Evolutionary conservation across 2,329 filamentous ascomycete genomes (phyloP), one percentile per base, ranked within the genome.

Genomic region (Diaporthe citriasiana): DNA sequence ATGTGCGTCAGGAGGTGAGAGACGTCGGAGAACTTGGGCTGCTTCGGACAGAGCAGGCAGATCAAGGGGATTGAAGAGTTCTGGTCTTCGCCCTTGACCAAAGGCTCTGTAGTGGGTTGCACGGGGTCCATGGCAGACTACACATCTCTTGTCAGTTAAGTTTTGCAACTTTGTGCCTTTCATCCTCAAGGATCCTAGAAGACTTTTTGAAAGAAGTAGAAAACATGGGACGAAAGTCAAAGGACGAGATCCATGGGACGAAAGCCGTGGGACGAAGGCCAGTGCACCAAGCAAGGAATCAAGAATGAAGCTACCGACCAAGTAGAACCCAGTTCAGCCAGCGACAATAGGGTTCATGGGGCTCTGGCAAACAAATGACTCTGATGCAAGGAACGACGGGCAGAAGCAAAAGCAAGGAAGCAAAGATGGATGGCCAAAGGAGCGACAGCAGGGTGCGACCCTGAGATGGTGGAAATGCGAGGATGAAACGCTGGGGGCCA

Each of bases 1-100:
- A 98, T 91, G 81, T 98, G 96, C 17, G 96, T 98, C 80, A 98
- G 90, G 50, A 98, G 87, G 82, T 98, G 96, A 45, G 95, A 98
- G 57, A 95, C 88, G 83, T 98, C 96, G 72, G 95, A 97, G 84
- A 98, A 98, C 40, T 85, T 89, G 51, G 94, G 94, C 75, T 89
- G 89, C 77, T 93, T 94, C 47, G 93, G 93, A 82, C 96, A 98
- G 78, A 98, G 92, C 79, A 88, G 92, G 89, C 96, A 98, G 78
- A 91, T 85, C 65, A 98, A 90, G 73, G 93, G 91, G 74, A 95
- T 92, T 63, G 81, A 30, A 35, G 35, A 53, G 15, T 68, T 10
- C 50, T 69, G 73, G 38, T 69, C 69, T 17, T 66, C 68, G 38
- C 19, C 53, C 17, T 50, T 60, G 68, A 15, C 59, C 59, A 59